Evolutionary conservation across 306 rosid species (phyloP), one percentile per base, ranked within the genome.

Genomic region (Dryas octopetala): DNA sequence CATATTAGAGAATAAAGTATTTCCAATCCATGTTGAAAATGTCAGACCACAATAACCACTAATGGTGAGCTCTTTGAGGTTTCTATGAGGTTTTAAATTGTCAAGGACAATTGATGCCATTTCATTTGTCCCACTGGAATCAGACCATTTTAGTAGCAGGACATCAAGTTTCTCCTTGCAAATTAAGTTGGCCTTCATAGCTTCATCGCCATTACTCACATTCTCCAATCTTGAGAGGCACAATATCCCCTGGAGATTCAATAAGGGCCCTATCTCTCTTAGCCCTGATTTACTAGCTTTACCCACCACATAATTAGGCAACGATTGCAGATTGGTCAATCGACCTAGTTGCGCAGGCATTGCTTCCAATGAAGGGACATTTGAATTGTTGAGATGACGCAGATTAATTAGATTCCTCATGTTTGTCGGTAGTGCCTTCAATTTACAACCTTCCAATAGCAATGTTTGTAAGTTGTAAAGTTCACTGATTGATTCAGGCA

Each of bases 391-490:
- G 19, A 63, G 48, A 63, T 63, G 73, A 11, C 44, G 60, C 44
- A 68, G 9, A 26, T 11, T 50, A 28, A 26, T 14, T 5, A 68
- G 59, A 12, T 49, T 50, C 1, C 59, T 32, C 13, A 50, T 41
- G 54, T 41, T 41, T 38, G 11, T 28, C 1, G 71, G 59, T 6
- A 7, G 17, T 1, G 12, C n/a, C 52, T 23, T 5, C n/a, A 74
- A 45, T 23, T 23, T 5, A 8, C 70, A 74, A 47, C 28, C 45
- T 26, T 28, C 32, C 9, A 74, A n/a, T 62, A 46, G 12, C 46
- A 74, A 50, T 9, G 40, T 40, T 45, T 74, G 70, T 4, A 62
- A 50, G 43, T 74, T 49, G 60, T 13, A 48, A 19, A 74, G 78
- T 7, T 14, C 5, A 40, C 78, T 4, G 4, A 63, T 38, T 32